Evolutionary conservation across 2,329 filamentous ascomycete species (phyloP), one percentile per base, ranked within the genome.

Genomic region (Cytospora paraplurivora): DNA sequence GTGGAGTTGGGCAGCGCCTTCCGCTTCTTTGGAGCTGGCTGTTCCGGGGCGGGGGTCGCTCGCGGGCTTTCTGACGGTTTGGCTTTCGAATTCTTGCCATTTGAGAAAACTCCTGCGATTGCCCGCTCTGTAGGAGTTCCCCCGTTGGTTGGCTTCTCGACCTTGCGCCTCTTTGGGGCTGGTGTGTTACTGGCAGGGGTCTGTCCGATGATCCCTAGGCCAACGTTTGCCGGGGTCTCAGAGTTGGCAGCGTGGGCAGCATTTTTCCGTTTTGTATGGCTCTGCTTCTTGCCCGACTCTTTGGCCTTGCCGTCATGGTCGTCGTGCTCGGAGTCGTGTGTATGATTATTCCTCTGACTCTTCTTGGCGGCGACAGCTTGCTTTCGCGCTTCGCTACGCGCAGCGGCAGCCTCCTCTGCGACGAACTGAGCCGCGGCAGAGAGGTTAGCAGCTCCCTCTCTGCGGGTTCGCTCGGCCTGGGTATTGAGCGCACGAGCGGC

Each of bases 301-400:
- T 84, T 85, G 37, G 74, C 72, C 56, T 82, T 79, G 38, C 76
- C 79, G 35, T 83, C 81, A 60, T 79, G 78, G 57, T 96, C 92
- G 68, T 96, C 92, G 67, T 88, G 87, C 70, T 97, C 92, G 0
- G 90, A 91, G 67, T 96, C 92, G 38, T 85, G 82, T 65, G 90
- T 87, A 52, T 89, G 86, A 27, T 72, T 73, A 59, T 79, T 81
- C 71, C 87, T 89, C 68, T 85, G 85, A 67, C 87, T 90, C 73
- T 90, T 92, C 72, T 90, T 91, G 49, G 89, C 90, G 67, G 88
- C 83, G 66, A 93, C 82, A 27, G 92, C 90, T 75, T 96, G 92
- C 72, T 94, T 92, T 68, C 92, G 85, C 38, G 89, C 88, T 72
- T 96, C 93, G 74, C 92, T 95, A 69, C 93, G 87, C 62, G 90